Base-by-base conservation (phyloP, 208 protist genomes). In the Trypanosoma cruzi region DNA sequence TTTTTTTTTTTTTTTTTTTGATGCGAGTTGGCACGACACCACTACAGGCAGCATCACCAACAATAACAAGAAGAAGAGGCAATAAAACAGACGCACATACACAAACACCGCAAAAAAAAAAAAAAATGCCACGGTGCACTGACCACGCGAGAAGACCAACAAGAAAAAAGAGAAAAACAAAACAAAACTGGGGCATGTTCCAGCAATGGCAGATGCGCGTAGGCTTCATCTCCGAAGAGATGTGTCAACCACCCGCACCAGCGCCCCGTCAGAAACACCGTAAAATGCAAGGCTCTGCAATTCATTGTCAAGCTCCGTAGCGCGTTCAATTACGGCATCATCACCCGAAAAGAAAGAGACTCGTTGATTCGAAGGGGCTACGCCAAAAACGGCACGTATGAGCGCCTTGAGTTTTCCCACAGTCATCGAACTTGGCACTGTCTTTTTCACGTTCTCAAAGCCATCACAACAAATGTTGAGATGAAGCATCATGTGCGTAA, bases 401-500 rank as follows among this genome's bases (percentile, higher is more conserved):
- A 96, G 75, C 11, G 87, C 74, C 79, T 94, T 94, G 14, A 96
- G 74, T 75, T 93, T 92, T n/a, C 79, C 84, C 6, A 96, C 68
- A 0, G 82, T 92, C 40, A 96, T 64, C 18, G 70, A 86, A 79
- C 85, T 96, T 7, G 91, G 91, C 42, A 96, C 73, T 48, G 36
- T 79, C 48, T 90, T 82, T 50, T 74, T 48, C 24, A 62, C 62
- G 2, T 73, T 44, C 22, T 62, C 77, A 57, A 74, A 71, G 3
- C 67, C 73, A 22, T 75, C 77, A 36, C 77, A 88, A 53, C 71
- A 67, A 29, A 94, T 52, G 13, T 75, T 90, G 29, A 94, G 79
- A 61, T 81, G 60, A 46, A 96, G 68, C 88, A 94, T 89, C 36
- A 93, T 28, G 52, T 91, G 79, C 14, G 66, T 65, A 34, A 70